These are phyloP conservation scores for Candida gorgasii DNA, from an alignment of 805 yeast species.

Conservation along the genomic window DNA sequence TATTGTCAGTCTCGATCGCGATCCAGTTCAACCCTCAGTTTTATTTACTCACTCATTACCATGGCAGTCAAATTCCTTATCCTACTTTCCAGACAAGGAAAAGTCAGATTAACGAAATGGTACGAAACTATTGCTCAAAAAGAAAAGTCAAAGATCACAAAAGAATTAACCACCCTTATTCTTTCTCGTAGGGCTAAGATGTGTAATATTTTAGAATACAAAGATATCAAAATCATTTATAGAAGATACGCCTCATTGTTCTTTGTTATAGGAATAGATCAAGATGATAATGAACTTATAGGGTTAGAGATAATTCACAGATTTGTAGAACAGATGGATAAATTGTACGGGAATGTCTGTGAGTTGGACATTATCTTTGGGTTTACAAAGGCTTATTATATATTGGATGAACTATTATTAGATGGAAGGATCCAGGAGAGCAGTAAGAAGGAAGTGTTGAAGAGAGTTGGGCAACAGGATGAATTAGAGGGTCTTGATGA, in stretches of 20 bases:
- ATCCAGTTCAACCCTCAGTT: background rate
- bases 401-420: constrained; percentile 83
- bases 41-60: background rate
- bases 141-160: constrained; percentile 79
- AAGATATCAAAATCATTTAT: constrained; percentile 82
- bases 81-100: constrained; percentile 90
- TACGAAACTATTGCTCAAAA: constrained; percentile 79
- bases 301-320: constrained; percentile 87
- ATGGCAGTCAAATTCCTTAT: constrained; percentile 65
- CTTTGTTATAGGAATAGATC: constrained; percentile 83
- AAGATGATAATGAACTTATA: constrained; percentile 81
- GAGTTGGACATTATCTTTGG: constrained; percentile 96
- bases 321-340: constrained; percentile 96
- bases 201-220: constrained; percentile 92
- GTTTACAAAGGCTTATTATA: constrained; percentile 89
- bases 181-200: constrained; percentile 85
- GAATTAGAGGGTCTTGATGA: constrained; percentile 80
- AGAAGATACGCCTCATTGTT: constrained; percentile 91
- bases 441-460: constrained; percentile 74
- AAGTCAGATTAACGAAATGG: constrained; percentile 93
- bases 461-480: constrained; percentile 81
- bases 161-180: constrained; percentile 84
- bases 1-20: constrained; percentile 3
- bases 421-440: constrained; percentile 89
- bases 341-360: constrained; percentile 92